Conservation (phyloP, 2,329 filamentous ascomycete species). For the Sporothrix luriei region DNA sequence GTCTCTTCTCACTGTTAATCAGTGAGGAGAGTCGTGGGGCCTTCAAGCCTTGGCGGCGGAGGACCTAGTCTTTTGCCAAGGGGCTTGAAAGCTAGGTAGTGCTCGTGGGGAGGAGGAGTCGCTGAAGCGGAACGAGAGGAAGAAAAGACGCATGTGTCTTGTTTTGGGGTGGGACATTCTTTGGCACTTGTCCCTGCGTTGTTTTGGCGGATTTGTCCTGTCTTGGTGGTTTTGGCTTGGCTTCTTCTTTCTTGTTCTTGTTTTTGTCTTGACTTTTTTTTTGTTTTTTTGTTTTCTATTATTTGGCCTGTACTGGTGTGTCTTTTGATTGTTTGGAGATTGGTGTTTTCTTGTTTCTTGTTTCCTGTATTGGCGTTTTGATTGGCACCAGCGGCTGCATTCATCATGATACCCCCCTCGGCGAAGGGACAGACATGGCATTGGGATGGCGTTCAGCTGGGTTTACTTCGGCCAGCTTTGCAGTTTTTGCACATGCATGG, state of each 20-base stretch:
- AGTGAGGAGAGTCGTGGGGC: conserved; percentile 50
- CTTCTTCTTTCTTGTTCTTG: not conserved
- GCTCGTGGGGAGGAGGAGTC: not conserved
- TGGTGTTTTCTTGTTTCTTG: not conserved
- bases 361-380: too few species aligned
- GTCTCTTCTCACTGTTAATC: conserved; percentile 57
- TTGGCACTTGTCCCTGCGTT: not conserved
- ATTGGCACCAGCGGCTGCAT: not conserved
- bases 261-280: too few species aligned
- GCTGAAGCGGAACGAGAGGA: not conserved
- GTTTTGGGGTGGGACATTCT: too few species aligned
- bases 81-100: not conserved
- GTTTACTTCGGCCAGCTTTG: not conserved
- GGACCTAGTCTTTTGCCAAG: not conserved
- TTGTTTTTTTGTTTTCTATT: not conserved
- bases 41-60: not conserved
- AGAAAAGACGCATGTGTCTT: not conserved
- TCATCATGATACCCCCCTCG: not conserved
- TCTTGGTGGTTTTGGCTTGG: not conserved
- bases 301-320: too few species aligned
- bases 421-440: not conserved
- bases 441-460: not conserved
- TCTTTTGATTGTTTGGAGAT: not conserved
- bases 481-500: not conserved
- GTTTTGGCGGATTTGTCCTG: not conserved